A percentile compares a stretch with the other conserved stretches of the same genome.
Conservation (phyloP, 2,329 filamentous ascomycete genomes). For the Blastomyces silverae region DNA sequence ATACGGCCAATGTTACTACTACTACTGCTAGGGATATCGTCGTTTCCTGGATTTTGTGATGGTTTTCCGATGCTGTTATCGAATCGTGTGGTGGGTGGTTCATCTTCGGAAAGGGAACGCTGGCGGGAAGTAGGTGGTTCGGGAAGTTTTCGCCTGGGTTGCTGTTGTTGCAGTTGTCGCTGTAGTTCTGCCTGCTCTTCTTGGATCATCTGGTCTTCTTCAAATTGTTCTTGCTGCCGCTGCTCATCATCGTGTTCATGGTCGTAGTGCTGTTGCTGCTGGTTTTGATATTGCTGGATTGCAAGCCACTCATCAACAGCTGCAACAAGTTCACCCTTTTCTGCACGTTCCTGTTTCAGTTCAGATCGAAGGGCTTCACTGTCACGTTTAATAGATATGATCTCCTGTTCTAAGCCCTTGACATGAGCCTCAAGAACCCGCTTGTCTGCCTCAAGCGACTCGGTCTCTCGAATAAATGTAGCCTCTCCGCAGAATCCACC, state of each 20-base stretch:
- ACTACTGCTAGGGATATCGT: conserved; percentile 9
- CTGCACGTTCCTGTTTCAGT: conserved; percentile 46
- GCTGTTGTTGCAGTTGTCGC: conserved; percentile 1
- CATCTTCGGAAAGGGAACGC: conserved; percentile 5
- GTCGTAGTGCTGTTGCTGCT: conserved; percentile 14
- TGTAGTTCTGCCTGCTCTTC: conserved; percentile 5
- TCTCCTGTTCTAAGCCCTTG: conserved; percentile 65
- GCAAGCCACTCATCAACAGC: conserved; percentile 43
- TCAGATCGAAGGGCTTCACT: conserved; percentile 59
- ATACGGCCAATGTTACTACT: conserved; percentile 16
- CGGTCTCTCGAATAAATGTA: conserved; percentile 45
- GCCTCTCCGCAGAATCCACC: conserved; percentile 39
- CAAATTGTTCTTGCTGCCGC: conserved; percentile 11
- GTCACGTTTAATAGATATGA: conserved; percentile 62
- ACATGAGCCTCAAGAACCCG: conserved; percentile 66
- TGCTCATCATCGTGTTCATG: conserved; percentile 1
- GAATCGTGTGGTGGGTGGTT: not conserved
- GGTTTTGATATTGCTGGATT: conserved; percentile 32
- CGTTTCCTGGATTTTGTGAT: conserved; percentile 7
- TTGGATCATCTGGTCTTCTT: not conserved
- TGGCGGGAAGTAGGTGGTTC: conserved; percentile 7
- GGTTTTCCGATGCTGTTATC: conserved; percentile 10
- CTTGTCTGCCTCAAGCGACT: conserved; percentile 60
- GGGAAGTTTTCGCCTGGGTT: conserved; percentile 5
- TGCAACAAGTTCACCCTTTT: conserved; percentile 45